Evolutionary conservation across 2,329 filamentous ascomycete species (phyloP), one percentile per base, ranked within the genome.

Genomic region (Aureobasidium uvarum): DNA sequence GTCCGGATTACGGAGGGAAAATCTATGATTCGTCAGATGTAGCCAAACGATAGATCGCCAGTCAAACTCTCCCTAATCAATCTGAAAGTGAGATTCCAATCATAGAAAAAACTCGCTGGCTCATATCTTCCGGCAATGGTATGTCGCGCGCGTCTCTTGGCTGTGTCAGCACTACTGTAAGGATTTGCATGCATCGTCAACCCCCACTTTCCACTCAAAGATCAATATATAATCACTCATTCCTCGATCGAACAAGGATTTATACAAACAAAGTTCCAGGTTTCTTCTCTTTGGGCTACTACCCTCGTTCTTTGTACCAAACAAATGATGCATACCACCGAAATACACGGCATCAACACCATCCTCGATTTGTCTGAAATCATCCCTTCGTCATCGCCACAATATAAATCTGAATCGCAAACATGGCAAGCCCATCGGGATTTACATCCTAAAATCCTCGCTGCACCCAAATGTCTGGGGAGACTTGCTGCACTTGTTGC

Each of bases 341-440:
- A 31, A 5, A 16, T 56, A 3, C 25, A 41, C 8, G 10, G 6
- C 13, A 20, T 60, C 18, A 28, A 33, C 14, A 23, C 23, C 28
- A 23, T 60, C 39, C 43, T 60, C 18, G 20, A 20, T 4, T 13
- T 18, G 4, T 36, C 43, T 25, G 65, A 66, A 25, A 18, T 66
- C 5, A 41, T 66, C 16, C 31, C 43, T 2, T 28, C 52, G n/a
- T 58, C 50, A 28, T 33, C 43, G 23, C 7, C 31, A 2, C 20
- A 41, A 14, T 64, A 64, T 31, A 31, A 48, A 43, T 20, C 33
- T 4, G 59, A 66, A 43, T 62, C 59, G 1, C 52, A 64, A 13
- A 62, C 65, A 43, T 66, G 65, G 65, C 45, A 46, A 16, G 43
- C 59, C 0, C 59, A 64, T 16, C 54, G 41, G 10, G 51, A 66